phyloP scores from a whole-genome alignment of 2,329 filamentous ascomycete species.

The Furcasterigmium furcatum region DNA sequence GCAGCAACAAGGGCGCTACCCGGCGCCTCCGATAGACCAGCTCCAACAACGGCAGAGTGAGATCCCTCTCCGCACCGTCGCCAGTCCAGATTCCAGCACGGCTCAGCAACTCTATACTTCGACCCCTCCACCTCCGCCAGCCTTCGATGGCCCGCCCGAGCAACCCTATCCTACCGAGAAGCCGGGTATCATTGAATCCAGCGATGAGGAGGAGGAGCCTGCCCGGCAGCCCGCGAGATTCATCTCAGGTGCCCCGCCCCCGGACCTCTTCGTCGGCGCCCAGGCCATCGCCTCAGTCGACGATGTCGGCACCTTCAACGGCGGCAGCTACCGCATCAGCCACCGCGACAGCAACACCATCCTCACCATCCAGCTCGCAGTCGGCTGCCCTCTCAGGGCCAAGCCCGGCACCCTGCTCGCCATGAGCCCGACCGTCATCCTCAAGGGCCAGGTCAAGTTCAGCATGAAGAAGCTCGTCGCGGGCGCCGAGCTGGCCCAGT shows the following conservation, averaged over 20 bases:
- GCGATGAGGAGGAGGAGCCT: constrained; percentile 11
- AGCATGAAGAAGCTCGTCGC: constrained; percentile 87
- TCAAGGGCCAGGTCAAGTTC: constrained; percentile 82
- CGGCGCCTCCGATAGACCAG: constrained; percentile 25
- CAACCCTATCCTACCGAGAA: constrained; percentile 21
- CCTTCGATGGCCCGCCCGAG: constrained; percentile 21
- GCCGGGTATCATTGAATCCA: constrained; percentile 13
- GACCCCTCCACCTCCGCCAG: neutral
- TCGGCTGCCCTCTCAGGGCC: constrained; percentile 77
- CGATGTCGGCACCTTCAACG: constrained; percentile 95
- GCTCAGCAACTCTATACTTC: constrained; percentile 15
- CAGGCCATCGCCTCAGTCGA: constrained; percentile 54
- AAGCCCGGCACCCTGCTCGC: constrained; percentile 91
- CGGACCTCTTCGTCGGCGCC: constrained; percentile 61
- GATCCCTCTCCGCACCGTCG: constrained; percentile 13
- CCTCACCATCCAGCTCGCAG: constrained; percentile 82
- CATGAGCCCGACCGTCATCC: constrained; percentile 85
- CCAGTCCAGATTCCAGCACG: constrained; percentile 8
- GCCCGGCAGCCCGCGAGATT: constrained; percentile 26
- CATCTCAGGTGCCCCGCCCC: constrained; percentile 34
- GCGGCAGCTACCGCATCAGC: constrained; percentile 88
- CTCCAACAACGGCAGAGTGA: constrained; percentile 20
- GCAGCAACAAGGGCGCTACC: constrained; percentile 21
- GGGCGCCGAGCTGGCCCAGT: constrained; percentile 74
- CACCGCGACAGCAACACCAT: constrained; percentile 90